phyloP scores from a whole-genome alignment of 306 rosid genomes.

The Ormosia emarginata region DNA sequence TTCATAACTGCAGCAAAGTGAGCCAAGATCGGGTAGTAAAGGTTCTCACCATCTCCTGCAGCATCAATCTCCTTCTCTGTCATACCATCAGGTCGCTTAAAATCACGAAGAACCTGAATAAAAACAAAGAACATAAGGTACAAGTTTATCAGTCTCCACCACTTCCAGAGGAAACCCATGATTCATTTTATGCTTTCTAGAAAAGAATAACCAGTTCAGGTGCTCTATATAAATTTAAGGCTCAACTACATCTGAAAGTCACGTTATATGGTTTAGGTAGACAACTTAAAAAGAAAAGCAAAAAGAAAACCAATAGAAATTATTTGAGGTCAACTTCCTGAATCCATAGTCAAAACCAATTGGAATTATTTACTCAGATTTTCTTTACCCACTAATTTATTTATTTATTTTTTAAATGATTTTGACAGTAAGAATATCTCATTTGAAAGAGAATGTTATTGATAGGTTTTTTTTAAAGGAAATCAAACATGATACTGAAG shows the following conservation, averaged over 20 bases:
- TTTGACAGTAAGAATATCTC: neutral
- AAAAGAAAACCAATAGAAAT: neutral
- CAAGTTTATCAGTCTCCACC: neutral
- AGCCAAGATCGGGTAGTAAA: neutral
- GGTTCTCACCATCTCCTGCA: slow-evolving; percentile 77
- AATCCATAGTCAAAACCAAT: neutral
- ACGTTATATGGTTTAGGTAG: neutral
- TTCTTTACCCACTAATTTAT: neutral
- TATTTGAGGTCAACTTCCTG: neutral
- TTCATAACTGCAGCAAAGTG: neutral
- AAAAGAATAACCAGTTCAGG: too few relatives aligned
- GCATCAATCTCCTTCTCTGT: slow-evolving; percentile 81
- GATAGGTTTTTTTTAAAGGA: neutral
- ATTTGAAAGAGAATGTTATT: neutral
- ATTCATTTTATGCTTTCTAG: slow-evolving; percentile 11
- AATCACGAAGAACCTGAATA: slow-evolving; percentile 76
- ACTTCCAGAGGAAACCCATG: slow-evolving; percentile 5
- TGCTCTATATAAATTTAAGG: neutral
- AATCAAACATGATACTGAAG: neutral
- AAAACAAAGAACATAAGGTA: neutral
- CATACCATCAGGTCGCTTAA: slow-evolving; percentile 82
- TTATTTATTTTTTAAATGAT: neutral
- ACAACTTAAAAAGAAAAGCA: neutral
- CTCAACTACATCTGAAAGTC: neutral
- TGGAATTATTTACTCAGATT: neutral